Base-by-base conservation (phyloP, 108 stramenopile genomes). In the Cyclostephanos invisitatus region DNA sequence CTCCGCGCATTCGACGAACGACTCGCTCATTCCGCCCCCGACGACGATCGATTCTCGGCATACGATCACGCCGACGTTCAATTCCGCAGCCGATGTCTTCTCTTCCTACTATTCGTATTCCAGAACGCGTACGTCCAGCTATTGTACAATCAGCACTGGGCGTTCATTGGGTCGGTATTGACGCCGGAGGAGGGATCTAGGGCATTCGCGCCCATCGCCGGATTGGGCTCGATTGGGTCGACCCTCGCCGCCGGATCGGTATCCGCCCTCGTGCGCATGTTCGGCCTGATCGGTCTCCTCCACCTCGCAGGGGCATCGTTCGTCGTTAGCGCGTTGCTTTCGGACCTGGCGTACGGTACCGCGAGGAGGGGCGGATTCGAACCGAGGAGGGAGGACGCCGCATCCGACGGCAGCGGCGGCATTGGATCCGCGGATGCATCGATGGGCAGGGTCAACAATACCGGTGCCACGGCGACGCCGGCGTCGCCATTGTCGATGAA, bases 51-150 rank as follows among this genome's bases (percentile, higher is more conserved):
- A 8, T 42, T 28, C 44, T 25, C 55, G 22, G 22, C n/a, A 0
- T 2, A 67, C 37, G 25, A 38, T 12, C 8, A 55, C 22, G 12
- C 22, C 21, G 60, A 56, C 12, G 49, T 46, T 3, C 8, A 29
- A 17, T 62, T 46, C 5, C 35, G 53, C 28, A 77, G 80, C 54
- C 67, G 70, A 22, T 15, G 67, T 1, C 37, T 75, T 9, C 35
- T 84, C 25, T 84, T 84, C 47, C 7, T 58, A 5, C 36, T 81
- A 8, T 95, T 92, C 77, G 79, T 95, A n/a, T 88, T 88, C 82
- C 91, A 92, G 66, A 95, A 89, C 73, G 87, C 87, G n/a, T 92
- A 91, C 67, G 90, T 86, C 10, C 89, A 90, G 55, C 59, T 94
- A 42, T 53, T 94, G 5, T 89, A 94, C 62, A 82, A 85, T 25